These are phyloP conservation scores for Fraxinus pennsylvanica DNA, from an alignment of 257 asterid genomes.

Conservation along the genomic window DNA sequence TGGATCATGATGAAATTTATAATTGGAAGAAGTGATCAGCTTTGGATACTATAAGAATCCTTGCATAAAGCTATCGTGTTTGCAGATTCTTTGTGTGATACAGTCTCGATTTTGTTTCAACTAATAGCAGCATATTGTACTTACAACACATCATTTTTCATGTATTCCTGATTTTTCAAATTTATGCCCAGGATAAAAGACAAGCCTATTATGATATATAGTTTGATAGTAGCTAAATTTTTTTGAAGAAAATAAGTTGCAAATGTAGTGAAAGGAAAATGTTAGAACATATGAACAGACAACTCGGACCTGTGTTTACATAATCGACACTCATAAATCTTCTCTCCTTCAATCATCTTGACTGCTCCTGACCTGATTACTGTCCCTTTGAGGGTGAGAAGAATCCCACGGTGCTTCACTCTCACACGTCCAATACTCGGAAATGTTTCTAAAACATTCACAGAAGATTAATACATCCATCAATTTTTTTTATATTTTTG, in stretches of 20 bases:
- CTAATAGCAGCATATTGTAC: not conserved
- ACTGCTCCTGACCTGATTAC: constrained; percentile 93
- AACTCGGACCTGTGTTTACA: constrained; percentile 81
- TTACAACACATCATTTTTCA: not conserved
- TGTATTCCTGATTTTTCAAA: constrained; percentile 7
- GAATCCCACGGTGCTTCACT: constrained; percentile 90
- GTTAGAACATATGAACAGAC: not conserved
- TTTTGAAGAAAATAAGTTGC: constrained; percentile 11
- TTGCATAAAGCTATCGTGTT: not conserved
- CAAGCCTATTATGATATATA: constrained; percentile 5
- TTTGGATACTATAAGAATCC: not conserved
- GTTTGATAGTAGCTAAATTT: constrained; percentile 9
- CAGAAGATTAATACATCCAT: constrained; percentile 11
- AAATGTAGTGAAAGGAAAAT: constrained; percentile 22
- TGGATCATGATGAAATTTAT: not conserved
- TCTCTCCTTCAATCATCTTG: constrained; percentile 98
- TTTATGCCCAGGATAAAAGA: not conserved
- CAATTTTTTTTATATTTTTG: too few relatives aligned
- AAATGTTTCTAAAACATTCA: constrained; percentile 63
- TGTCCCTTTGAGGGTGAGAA: constrained; percentile 93
- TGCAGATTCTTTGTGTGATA: not conserved
- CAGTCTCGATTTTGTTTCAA: constrained; percentile 13
- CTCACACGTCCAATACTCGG: constrained; percentile 93
- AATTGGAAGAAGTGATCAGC: constrained; percentile 1
- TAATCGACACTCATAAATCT: constrained; percentile 72